A percentile compares a stretch with the other conserved stretches of the same genome.
phyloP scores from a whole-genome alignment of 805 yeast genomes.

The Ogataea salicorniae region DNA sequence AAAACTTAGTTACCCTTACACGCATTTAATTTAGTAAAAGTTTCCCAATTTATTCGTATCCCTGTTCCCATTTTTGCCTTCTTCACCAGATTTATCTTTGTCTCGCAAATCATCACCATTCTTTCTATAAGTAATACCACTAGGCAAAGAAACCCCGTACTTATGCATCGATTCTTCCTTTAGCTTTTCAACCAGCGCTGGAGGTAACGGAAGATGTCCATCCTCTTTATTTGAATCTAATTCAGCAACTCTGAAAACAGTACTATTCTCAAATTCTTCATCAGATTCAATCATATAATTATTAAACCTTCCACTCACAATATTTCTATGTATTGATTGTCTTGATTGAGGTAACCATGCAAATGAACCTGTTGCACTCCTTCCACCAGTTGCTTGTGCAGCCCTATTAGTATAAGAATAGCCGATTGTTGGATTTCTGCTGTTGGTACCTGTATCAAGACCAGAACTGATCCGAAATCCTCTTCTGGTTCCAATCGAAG shows the following conservation, averaged over 20 bases:
- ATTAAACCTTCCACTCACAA: too few species aligned
- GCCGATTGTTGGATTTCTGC: too few species aligned
- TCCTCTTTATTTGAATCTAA: background rate
- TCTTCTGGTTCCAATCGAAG: too few species aligned
- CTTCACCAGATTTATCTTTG: background rate
- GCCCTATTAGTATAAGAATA: too few species aligned
- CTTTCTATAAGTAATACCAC: slow-evolving; percentile 15
- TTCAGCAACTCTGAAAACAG: background rate
- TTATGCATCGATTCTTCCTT: slow-evolving; percentile 10
- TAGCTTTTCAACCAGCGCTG: slow-evolving; percentile 1
- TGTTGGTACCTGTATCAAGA: too few species aligned
- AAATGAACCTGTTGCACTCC: too few species aligned
- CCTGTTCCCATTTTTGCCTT: background rate
- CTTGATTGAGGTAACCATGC: too few species aligned
- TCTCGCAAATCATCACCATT: background rate
- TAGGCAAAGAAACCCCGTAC: slow-evolving; percentile 20
- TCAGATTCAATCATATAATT: too few species aligned
- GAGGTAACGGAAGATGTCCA: background rate
- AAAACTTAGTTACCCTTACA: background rate
- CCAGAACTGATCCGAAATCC: too few species aligned
- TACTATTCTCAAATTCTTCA: background rate
- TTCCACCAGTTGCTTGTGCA: too few species aligned
- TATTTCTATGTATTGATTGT: too few species aligned
- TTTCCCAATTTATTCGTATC: background rate
- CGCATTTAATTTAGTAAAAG: background rate